Conservation (phyloP, 2,329 filamentous ascomycete genomes). For the Ophiostoma australiae region DNA sequence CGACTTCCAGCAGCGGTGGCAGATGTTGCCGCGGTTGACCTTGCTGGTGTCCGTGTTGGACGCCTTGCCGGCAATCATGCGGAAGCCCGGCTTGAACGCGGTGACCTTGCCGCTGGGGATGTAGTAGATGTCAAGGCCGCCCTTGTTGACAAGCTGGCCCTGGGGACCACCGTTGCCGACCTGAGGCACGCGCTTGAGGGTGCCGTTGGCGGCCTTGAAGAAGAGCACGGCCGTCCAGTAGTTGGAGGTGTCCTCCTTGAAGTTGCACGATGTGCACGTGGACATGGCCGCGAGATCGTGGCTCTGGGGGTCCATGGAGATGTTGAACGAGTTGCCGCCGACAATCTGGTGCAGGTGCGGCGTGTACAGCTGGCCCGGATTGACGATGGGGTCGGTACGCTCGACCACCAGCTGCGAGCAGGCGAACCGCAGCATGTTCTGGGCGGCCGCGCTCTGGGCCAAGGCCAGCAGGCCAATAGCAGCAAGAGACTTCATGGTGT, state of each 20-base stretch:
- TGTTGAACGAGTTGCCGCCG: conserved; percentile 44
- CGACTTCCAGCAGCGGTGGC: conserved; percentile 46
- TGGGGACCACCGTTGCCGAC: conserved; percentile 43
- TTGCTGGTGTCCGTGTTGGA: conserved; percentile 37
- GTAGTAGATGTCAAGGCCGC: conserved; percentile 44
- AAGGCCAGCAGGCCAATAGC: conserved; percentile 30
- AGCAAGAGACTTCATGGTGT: conserved; percentile 22
- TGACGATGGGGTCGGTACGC: conserved; percentile 40
- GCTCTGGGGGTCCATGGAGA: conserved; percentile 39
- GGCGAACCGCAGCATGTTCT: conserved; percentile 45
- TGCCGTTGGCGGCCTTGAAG: conserved; percentile 42
- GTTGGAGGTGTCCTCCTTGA: conserved; percentile 44
- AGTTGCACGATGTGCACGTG: conserved; percentile 43
- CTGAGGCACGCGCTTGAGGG: conserved; percentile 42
- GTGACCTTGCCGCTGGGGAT: conserved; percentile 42
- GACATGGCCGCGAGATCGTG: conserved; percentile 37
- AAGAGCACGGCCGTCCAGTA: conserved; percentile 47
- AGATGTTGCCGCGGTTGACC: conserved; percentile 36
- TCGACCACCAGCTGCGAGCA: conserved; percentile 47
- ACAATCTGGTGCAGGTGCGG: conserved; percentile 47
- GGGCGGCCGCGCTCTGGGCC: conserved; percentile 31
- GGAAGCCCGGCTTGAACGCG: conserved; percentile 44
- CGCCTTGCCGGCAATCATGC: conserved; percentile 44
- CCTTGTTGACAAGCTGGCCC: conserved; percentile 41
- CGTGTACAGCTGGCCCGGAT: conserved; percentile 42